A percentile compares a stretch with the other conserved stretches of the same genome.
Evolutionary conservation across 1,139 yeast genomes (phyloP).

Genomic region (Diutina scorzettiae): DNA sequence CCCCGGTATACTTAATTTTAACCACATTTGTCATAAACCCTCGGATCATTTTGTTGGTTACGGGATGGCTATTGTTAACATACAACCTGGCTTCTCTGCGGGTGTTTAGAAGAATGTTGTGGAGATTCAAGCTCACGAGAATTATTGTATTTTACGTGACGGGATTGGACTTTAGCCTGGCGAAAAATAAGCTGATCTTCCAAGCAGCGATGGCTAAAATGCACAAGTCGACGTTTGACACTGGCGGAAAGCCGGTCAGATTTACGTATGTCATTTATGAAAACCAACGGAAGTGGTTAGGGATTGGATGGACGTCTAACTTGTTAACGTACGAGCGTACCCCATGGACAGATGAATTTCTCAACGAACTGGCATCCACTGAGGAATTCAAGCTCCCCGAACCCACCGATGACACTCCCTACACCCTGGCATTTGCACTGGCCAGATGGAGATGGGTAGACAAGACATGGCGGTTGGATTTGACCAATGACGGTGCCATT

Average conservation of each 20-base stretch:
- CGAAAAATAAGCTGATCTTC: constrained; percentile 33
- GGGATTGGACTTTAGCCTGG: constrained; percentile 70
- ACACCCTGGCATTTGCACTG: constrained; percentile 42
- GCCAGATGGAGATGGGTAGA: constrained; percentile 94
- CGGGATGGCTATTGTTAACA: constrained; percentile 56
- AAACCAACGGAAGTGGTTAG: constrained; percentile 94
- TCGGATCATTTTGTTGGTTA: constrained; percentile 45
- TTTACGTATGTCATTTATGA: constrained; percentile 92
- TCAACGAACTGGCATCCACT: constrained; percentile 73
- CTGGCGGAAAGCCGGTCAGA: constrained; percentile 48
- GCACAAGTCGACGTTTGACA: constrained; percentile 25
- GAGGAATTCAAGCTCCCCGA: constrained; percentile 75
- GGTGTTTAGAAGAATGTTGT: constrained; percentile 67
- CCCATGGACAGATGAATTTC: constrained; percentile 94
- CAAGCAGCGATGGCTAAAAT: constrained; percentile 53
- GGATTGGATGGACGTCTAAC: constrained; percentile 95
- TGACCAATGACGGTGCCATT: constrained; percentile 79
- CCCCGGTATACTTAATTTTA: constrained; percentile 69
- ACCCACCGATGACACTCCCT: constrained; percentile 19
- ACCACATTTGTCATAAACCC: constrained; percentile 63
- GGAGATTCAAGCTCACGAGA: constrained; percentile 71
- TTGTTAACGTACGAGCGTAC: constrained; percentile 85
- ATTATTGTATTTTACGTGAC: constrained; percentile 68
- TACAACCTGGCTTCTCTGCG: constrained; percentile 82
- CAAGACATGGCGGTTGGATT: constrained; percentile 79